phyloP scores from a whole-genome alignment of 2,329 filamentous ascomycete species.

The Xylariales sp. region DNA sequence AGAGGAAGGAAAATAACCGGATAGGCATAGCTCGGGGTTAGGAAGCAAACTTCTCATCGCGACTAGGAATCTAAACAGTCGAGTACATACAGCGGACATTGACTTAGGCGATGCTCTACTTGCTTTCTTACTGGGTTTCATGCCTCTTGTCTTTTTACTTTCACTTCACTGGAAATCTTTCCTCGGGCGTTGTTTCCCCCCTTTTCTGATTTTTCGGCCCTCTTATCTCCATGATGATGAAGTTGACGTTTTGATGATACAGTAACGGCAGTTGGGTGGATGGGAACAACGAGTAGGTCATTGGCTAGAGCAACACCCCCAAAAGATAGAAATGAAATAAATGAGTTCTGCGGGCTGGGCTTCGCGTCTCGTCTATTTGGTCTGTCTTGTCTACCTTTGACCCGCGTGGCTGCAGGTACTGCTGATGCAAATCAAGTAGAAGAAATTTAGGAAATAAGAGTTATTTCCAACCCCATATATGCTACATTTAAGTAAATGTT shows the following conservation, averaged over 20 bases:
- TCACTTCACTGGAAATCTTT: neutral
- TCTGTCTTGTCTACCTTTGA: neutral
- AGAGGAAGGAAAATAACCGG: conserved; percentile 19
- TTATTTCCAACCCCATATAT: neutral
- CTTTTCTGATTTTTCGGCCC: neutral
- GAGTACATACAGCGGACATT: conserved; percentile 15
- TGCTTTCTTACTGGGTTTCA: neutral
- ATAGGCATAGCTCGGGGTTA: conserved; percentile 31
- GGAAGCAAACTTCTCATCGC: conserved; percentile 5
- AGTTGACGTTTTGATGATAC: conserved; percentile 13
- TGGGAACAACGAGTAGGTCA: neutral
- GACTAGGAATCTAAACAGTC: conserved; percentile 21
- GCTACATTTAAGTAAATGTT: too few species aligned
- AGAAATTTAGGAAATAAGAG: conserved; percentile 1
- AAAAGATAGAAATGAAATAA: conserved; percentile 2
- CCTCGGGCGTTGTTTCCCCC: neutral
- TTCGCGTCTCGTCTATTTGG: conserved; percentile 12
- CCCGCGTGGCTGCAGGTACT: neutral
- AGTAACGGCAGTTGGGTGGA: neutral
- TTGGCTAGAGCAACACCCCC: neutral
- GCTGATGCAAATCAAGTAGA: conserved; percentile 22
- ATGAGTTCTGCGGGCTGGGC: conserved; percentile 21
- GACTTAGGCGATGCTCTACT: neutral
- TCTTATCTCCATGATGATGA: conserved; percentile 12
- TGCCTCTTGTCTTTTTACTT: neutral